phyloP scores from a whole-genome alignment of 257 asterid genomes.

The Ligustrum vulgare region DNA sequence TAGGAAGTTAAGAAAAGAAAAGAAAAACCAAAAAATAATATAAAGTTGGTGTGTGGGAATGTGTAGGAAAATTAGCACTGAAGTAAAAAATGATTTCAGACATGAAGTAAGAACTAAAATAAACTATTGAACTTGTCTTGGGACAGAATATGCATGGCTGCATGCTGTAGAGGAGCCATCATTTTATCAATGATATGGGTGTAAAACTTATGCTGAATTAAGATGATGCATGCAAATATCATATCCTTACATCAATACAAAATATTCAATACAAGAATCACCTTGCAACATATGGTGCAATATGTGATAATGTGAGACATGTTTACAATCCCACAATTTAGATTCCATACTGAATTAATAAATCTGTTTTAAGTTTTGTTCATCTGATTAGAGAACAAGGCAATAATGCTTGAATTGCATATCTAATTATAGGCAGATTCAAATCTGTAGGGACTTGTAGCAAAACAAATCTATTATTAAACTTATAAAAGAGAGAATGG shows the following conservation, averaged over 20 bases:
- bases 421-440: background rate
- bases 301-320: background rate
- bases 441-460: background rate
- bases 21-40: background rate
- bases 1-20: background rate
- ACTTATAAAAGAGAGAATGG: slow-evolving; percentile 10
- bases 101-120: background rate
- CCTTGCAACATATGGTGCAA: background rate
- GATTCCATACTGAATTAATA: slow-evolving; percentile 5
- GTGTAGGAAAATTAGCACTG: background rate
- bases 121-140: background rate
- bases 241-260: slow-evolving; percentile 1
- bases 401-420: background rate
- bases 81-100: slow-evolving; percentile 3
- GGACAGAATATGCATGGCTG: background rate
- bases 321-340: background rate
- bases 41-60: background rate
- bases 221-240: background rate
- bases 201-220: background rate
- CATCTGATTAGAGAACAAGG: background rate
- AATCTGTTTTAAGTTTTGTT: background rate
- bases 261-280: background rate
- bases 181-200: background rate
- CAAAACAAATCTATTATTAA: background rate
- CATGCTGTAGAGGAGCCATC: background rate